Conservation (phyloP, 1,284 basidiomycete species). For the Cryptococcus hybrid region DNA sequence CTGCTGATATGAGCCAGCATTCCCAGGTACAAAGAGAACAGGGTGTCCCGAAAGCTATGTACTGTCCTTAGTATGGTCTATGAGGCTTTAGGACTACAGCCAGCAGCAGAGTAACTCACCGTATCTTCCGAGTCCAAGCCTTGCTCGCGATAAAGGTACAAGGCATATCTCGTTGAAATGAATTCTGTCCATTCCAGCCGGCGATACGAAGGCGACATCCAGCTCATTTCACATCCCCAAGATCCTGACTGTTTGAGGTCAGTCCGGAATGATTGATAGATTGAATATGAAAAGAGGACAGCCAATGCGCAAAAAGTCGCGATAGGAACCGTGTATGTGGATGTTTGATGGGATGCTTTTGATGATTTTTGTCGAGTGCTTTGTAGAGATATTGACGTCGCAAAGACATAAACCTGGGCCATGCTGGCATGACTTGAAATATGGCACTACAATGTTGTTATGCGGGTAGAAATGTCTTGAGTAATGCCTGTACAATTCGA, state of each 20-base stretch:
- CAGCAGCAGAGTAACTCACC: slow-evolving; percentile 50
- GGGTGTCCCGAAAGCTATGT: slow-evolving; percentile 62
- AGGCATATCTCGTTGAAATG: slow-evolving; percentile 65
- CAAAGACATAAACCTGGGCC: too few species aligned
- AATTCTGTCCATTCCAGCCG: slow-evolving; percentile 62
- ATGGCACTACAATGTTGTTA: too few species aligned
- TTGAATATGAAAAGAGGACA: neutral
- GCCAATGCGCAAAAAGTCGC: neutral
- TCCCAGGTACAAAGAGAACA: slow-evolving; percentile 94
- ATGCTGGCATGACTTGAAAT: too few species aligned
- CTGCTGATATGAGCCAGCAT: slow-evolving; percentile 93
- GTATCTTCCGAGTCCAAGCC: slow-evolving; percentile 67
- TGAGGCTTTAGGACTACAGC: too few species aligned
- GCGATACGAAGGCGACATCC: slow-evolving; percentile 87
- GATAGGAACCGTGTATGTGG: too few species aligned
- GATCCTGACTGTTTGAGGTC: slow-evolving; percentile 23
- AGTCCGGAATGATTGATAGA: slow-evolving; percentile 5
- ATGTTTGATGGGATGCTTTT: too few species aligned
- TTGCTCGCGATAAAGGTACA: slow-evolving; percentile 89
- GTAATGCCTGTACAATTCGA: too few species aligned
- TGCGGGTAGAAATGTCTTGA: too few species aligned
- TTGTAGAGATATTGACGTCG: too few species aligned
- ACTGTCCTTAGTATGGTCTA: neutral
- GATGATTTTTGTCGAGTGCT: too few species aligned
- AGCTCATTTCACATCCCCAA: slow-evolving; percentile 84